Evolutionary conservation across 192 early-diverging fungal species (phyloP), one percentile per base, ranked within the genome.

Genomic region (Podila horticola): DNA sequence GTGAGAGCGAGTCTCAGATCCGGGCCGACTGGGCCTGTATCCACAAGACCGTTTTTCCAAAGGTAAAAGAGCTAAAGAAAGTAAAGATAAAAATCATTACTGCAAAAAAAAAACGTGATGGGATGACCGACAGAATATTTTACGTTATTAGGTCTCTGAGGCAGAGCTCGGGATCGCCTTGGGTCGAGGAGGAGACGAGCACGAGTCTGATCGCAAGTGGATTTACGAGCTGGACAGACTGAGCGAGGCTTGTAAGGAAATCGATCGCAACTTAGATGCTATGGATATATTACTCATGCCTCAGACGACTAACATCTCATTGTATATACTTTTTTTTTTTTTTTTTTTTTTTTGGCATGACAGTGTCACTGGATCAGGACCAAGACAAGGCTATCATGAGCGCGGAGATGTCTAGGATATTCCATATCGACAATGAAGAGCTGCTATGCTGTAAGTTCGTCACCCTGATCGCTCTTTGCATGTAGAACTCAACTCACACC

Each of bases 301-400:
- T 55, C 52, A 20, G n/a, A 38, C 45, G 60, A 49, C 26, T 20
- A 20, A n/a, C 36, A 29, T 17, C 28, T 41, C 17, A 26, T 28
- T 33, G 34, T 10, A 11, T 51, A 17, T 19, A 9, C 48, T 0
- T 2, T 2, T 24, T 45, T 24, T 5, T 29, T 49, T 11, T 20
- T 33, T 58, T 2, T 24, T 45, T 24, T 5, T 29, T 49, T 11
- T 20, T 33, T 58, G n/a, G n/a, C n/a, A 24, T 51, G 58, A 24
- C 62, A 81, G 77, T 81, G 48, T 81, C 77, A 4, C 58, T 81
- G 61, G 77, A 81, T n/a, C 77, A 72, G n/a, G 77, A 81, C 38
- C 77, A 81, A 26, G 77, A 81, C 51, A 81, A 73, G 34, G 71
- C 55, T 36, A 81, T 81, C 48, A 81, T 81, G 77, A 57, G 61